Base-by-base conservation (phyloP, 2,329 filamentous ascomycete genomes). In the Cercospora beticola region DNA sequence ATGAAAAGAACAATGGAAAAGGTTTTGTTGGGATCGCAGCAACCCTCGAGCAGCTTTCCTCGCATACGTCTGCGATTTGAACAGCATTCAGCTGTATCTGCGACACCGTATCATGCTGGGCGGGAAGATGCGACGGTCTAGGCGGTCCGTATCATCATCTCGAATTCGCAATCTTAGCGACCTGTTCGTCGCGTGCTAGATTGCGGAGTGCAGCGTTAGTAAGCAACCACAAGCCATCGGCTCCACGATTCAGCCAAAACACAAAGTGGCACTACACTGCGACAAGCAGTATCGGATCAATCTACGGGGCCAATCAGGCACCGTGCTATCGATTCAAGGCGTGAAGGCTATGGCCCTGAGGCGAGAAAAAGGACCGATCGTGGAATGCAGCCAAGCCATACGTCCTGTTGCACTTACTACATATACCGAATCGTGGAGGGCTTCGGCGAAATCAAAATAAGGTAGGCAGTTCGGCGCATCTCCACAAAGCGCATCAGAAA, bases 1-100 rank as follows among this genome's bases (percentile, higher is more conserved):
- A 49, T 62, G 59, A 43, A 43, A 33, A 49, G 33, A 28, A 46
- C n/a, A 62, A 62, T 18, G 60, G 49, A 58, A 56, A 58, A 16
- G 54, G 54, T 58, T 31, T 58, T 26, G 54, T 58, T 58, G 54
- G 30, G 54, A 58, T 18, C 54, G 28, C 54, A 57, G 28, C 21
- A 31, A n/a, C 30, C 54, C 54, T 30, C 26, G 54, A 28, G 26
- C 54, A 18, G 54, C 30, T 33, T 58, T 28, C 54, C 23, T 26
- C 14, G 54, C 54, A 26, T 30, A 5, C n/a, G 54, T 26, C 46
- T 52, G 21, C 21, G 18, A 23, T 23, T 12, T 23, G 46, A 4
- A 14, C 9, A 10, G 5, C 12, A 10, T 7, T 21, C 21, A 14
- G 46, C 46, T 52, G 18, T 40, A 40, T 52, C 46, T 23, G 46